Base-by-base conservation (phyloP, 2,329 filamentous ascomycete genomes). In the Cyphellophora europaea region DNA sequence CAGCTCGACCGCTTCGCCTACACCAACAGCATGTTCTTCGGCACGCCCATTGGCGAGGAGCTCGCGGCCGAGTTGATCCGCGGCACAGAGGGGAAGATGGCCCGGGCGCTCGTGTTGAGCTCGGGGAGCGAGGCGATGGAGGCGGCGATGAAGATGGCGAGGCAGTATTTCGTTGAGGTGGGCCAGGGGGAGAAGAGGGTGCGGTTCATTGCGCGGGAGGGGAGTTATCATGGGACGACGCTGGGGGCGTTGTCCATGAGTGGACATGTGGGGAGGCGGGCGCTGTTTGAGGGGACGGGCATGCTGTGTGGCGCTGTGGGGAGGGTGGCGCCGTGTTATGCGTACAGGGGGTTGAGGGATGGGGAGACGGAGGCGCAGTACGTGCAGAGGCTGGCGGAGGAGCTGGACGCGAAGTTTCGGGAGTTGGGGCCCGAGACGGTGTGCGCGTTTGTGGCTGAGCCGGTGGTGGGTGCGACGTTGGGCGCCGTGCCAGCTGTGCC, bases 391-490 rank as follows among this genome's bases (percentile, higher is more conserved):
- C 63, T 85, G 6, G 72, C 72, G 0, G 54, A 66, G 3, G 79
- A 87, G 51, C 61, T 89, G 2, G 80, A 85, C 5, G 63, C 58
- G 2, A 77, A 82, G 44, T 84, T 88, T 43, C 62, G 69, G 39
- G 57, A 66, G 2, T 52, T 83, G 1, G 82, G 79, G 0, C 71
- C 79, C 0, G 65, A 75, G 0, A 80, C 65, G 0, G 77, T 87
- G 1, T 79, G 75, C 35, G 81, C 77, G 1, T 85, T 88, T 49
- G 66, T 86, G 15, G 77, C 78, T 1, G 82, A 88, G 54, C 77
- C 82, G 0, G 68, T 88, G 1, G 79, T 82, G 11, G 79, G 81
- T 3, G 76, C 79, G 71, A 68, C 80, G 2, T 62, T 86, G 0
- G 84, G 81, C 0, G 85, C 78, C 48, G 75, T 84, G 1, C 69